Evolutionary conservation across 2,329 filamentous ascomycete genomes (phyloP).

Genomic region (Tolypocladium ophioglossoides): DNA sequence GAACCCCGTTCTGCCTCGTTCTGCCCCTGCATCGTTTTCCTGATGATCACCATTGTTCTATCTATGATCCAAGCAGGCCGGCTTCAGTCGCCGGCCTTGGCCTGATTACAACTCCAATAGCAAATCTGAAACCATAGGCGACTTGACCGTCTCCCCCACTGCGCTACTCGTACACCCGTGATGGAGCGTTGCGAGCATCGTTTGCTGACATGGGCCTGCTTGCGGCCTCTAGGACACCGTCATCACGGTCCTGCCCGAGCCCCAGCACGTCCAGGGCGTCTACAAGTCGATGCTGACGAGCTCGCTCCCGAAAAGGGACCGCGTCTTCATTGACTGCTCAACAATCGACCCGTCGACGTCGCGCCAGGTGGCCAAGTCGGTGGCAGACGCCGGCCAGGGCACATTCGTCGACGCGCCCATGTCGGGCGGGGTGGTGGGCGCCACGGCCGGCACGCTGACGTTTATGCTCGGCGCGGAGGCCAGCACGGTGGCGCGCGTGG

Average conservation of each 20-base stretch:
- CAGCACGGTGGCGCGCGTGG: conserved; percentile 51
- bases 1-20: not conserved
- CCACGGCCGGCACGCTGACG: conserved; percentile 74
- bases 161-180: not conserved
- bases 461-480: conserved; percentile 82
- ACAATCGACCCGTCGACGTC: conserved; percentile 91
- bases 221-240: conserved; percentile 58
- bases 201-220: not conserved
- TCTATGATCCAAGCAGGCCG: conserved; percentile 63
- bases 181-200: not conserved
- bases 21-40: not conserved
- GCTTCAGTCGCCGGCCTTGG: conserved; percentile 33
- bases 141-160: too few relatives aligned
- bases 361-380: conserved; percentile 60
- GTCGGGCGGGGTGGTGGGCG: conserved; percentile 92
- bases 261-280: conserved; percentile 74
- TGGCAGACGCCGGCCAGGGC: conserved; percentile 54
- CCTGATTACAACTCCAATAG: conserved; percentile 58
- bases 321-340: conserved; percentile 90
- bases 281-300: conserved; percentile 65
- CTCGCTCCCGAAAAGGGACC: conserved; percentile 40
- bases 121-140: conserved; percentile 41
- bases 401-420: conserved; percentile 91
- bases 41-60: conserved; percentile 24
- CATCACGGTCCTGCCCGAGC: conserved; percentile 82